These are phyloP conservation scores for Apiotrichum gracile DNA, from an alignment of 1,284 basidiomycete species.

Conservation along the genomic window DNA sequence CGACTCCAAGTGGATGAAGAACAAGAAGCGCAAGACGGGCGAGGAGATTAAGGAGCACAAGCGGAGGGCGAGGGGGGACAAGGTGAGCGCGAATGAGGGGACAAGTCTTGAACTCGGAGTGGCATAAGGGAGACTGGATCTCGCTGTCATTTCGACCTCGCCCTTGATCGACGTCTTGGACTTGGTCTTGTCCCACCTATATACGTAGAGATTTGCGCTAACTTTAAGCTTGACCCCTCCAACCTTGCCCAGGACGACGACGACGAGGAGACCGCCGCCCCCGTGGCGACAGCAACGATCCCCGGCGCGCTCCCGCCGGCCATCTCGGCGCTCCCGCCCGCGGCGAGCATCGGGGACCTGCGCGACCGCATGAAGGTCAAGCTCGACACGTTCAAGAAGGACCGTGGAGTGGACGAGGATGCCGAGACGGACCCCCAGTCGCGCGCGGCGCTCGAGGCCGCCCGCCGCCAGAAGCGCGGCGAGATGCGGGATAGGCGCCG, in stretches of 20 bases:
- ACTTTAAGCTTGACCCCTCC: slow-evolving; percentile 71
- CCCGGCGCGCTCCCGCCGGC: slow-evolving; percentile 12
- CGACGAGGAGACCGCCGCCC: slow-evolving; percentile 21
- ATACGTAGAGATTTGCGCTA: neutral
- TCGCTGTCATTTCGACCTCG: no score
- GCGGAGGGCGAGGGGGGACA: slow-evolving; percentile 74
- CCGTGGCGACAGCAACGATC: slow-evolving; percentile 30
- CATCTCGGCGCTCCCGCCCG: slow-evolving; percentile 59
- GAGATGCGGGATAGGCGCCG: slow-evolving; percentile 74
- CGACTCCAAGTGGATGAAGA: slow-evolving; percentile 76
- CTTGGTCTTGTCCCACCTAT: no score
- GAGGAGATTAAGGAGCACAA: slow-evolving; percentile 80
- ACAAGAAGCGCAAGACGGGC: slow-evolving; percentile 76
- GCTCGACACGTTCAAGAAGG: slow-evolving; percentile 60
- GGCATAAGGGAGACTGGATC: no score
- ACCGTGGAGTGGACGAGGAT: slow-evolving; percentile 49
- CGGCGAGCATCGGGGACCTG: slow-evolving; percentile 63
- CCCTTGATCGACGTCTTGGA: no score
- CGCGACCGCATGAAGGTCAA: slow-evolving; percentile 71
- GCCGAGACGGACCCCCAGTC: slow-evolving; percentile 35
- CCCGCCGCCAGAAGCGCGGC: slow-evolving; percentile 66
- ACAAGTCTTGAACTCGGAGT: no score
- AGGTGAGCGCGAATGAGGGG: slow-evolving; percentile 54
- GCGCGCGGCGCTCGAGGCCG: slow-evolving; percentile 73
- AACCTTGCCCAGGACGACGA: slow-evolving; percentile 52